Conservation (phyloP, 1,139 yeast species). For the Hyphopichia pseudoburtonii region DNA sequence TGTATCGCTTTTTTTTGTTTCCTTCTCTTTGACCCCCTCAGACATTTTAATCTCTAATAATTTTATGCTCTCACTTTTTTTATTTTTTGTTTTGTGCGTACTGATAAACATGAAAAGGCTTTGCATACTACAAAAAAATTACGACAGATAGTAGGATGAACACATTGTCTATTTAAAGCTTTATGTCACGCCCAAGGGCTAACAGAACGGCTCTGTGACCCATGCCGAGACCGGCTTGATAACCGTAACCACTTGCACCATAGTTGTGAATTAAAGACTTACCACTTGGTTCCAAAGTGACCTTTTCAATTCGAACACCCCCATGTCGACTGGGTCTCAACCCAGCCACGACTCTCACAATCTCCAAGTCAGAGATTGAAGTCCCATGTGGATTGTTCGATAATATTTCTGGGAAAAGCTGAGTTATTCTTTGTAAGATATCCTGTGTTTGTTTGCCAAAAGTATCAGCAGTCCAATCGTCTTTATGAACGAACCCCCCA, state of each 20-base stretch:
- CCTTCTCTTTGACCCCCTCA: too few relatives aligned
- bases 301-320: constrained; percentile 63
- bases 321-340: constrained; percentile 70
- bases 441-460: constrained; percentile 48
- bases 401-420: constrained; percentile 47
- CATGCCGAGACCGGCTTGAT: constrained; percentile 47
- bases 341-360: constrained; percentile 64
- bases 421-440: constrained; percentile 51
- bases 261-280: constrained; percentile 44
- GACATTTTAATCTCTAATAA: too few relatives aligned
- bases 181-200: too few relatives aligned
- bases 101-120: too few relatives aligned
- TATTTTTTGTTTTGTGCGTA: too few relatives aligned
- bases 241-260: constrained; percentile 51
- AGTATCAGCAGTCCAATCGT: constrained; percentile 53
- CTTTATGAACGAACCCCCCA: constrained; percentile 58
- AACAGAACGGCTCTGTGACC: constrained; percentile 31
- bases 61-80: too few relatives aligned
- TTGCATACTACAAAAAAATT: too few relatives aligned
- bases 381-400: constrained; percentile 31
- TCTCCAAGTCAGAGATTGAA: constrained; percentile 20
- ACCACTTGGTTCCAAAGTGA: constrained; percentile 28
- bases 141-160: too few relatives aligned
- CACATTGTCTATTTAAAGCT: too few relatives aligned
- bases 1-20: too few relatives aligned